Evolutionary conservation across 1,139 yeast species (phyloP).

Genomic region (Lodderomyces elongisporus): DNA sequence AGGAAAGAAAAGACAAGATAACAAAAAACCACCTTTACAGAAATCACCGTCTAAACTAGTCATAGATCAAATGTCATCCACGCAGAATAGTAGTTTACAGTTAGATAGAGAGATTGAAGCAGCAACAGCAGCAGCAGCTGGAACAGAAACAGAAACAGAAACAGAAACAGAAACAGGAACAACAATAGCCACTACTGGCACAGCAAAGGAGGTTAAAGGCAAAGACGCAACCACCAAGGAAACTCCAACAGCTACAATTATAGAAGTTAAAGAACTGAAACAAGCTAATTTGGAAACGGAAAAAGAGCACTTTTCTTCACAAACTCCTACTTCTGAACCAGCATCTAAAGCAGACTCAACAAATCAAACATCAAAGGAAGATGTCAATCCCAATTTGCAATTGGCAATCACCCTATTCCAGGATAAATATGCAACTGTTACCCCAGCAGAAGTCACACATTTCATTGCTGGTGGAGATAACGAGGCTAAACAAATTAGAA

Average conservation of each 20-base stretch:
- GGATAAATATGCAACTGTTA: constrained; percentile 22
- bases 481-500: constrained; percentile 39
- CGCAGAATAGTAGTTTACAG: not conserved
- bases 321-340: no score
- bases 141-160: not conserved
- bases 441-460: constrained; percentile 45
- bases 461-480: constrained; percentile 39
- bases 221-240: no score
- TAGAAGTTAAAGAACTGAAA: no score
- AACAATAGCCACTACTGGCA: not conserved
- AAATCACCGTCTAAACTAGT: no score
- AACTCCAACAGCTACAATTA: not conserved
- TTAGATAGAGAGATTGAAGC: not conserved
- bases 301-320: no score
- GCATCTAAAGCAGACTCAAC: no score
- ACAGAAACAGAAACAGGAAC: not conserved
- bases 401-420: constrained; percentile 1
- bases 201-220: no score
- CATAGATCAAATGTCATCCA: no score
- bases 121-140: not conserved
- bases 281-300: no score
- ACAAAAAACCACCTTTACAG: no score
- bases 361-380: no score
- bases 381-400: not conserved
- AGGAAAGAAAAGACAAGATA: not conserved